phyloP scores from a whole-genome alignment of 2,329 filamentous ascomycete genomes.

The Fusarium humuli region DNA sequence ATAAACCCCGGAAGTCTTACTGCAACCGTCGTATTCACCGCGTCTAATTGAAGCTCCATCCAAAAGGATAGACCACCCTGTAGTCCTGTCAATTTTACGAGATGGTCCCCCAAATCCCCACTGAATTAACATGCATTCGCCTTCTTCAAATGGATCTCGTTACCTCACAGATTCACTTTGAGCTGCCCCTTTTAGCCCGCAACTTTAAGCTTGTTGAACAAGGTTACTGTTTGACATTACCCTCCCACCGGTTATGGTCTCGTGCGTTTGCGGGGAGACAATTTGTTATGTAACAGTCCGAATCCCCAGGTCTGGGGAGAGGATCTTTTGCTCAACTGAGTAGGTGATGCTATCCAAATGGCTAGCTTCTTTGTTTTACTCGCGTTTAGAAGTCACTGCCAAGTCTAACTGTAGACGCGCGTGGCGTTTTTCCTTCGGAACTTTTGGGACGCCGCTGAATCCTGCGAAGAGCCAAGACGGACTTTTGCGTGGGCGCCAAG shows the following conservation, averaged over 20 bases:
- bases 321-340: background rate
- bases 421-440: conserved; percentile 12
- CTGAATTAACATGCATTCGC: conserved; percentile 27
- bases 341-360: background rate
- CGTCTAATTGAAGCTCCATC: background rate
- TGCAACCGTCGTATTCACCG: background rate
- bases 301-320: background rate
- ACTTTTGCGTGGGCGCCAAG: conserved; percentile 33
- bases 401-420: background rate
- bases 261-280: conserved; percentile 19
- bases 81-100: conserved; percentile 1
- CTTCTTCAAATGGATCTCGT: conserved; percentile 15
- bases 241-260: background rate
- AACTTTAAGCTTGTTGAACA: conserved; percentile 23
- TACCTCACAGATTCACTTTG: conserved; percentile 19
- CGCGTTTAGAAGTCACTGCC: background rate
- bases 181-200: conserved; percentile 26
- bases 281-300: conserved; percentile 14
- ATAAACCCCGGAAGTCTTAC: background rate
- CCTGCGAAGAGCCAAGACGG: conserved; percentile 13
- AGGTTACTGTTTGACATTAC: conserved; percentile 9
- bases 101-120: conserved; percentile 12
- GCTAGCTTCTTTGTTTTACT: background rate
- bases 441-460: conserved; percentile 25
- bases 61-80: background rate